Conservation (phyloP, 2,329 filamentous ascomycete species). For the Aspergillus proliferans region DNA sequence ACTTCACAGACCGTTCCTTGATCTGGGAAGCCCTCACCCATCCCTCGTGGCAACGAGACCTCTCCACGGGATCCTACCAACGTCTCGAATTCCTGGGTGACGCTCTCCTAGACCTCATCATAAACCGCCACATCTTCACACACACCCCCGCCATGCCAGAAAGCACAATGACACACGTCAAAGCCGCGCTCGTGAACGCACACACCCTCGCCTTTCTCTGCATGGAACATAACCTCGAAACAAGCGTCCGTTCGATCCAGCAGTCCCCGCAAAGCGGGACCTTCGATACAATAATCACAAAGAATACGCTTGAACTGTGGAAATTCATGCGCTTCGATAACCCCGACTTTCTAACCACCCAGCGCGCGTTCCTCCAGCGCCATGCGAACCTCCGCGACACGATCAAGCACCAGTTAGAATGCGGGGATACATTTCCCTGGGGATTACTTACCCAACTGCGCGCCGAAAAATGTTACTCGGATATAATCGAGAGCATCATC, state of each 20-base stretch:
- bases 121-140: conserved; percentile 47
- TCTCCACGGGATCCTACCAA: conserved; percentile 56
- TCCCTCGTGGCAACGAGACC: conserved; percentile 51
- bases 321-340: conserved; percentile 55
- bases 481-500: conserved; percentile 73
- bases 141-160: conserved; percentile 40
- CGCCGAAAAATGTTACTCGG: conserved; percentile 72
- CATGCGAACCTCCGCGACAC: conserved; percentile 41
- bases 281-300: conserved; percentile 10
- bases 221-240: conserved; percentile 46
- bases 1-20: conserved; percentile 61
- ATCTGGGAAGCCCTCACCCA: conserved; percentile 79
- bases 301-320: conserved; percentile 50
- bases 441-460: conserved; percentile 58
- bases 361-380: conserved; percentile 33
- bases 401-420: conserved; percentile 48
- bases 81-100: conserved; percentile 86
- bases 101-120: conserved; percentile 70
- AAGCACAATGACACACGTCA: conserved; percentile 66
- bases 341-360: conserved; percentile 8
- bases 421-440: conserved; percentile 66
- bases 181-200: conserved; percentile 71
- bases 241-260: conserved; percentile 5
- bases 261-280: neutral
- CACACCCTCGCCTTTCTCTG: conserved; percentile 72